phyloP scores from a whole-genome alignment of 2,329 filamentous ascomycete species.

The Paraphaeosphaeria sporulosa region DNA sequence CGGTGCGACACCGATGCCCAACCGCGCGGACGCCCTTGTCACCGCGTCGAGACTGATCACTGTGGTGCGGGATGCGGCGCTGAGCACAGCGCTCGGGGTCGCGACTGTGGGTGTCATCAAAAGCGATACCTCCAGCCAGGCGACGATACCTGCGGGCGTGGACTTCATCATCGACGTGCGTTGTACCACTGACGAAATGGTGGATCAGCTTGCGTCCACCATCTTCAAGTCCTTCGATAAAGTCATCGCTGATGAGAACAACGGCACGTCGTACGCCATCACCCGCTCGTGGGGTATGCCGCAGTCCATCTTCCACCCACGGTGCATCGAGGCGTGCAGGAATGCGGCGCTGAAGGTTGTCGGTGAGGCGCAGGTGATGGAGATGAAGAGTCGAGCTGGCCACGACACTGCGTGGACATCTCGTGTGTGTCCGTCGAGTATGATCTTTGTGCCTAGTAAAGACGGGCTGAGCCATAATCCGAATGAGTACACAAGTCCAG shows the following conservation, averaged over 20 bases:
- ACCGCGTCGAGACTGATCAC: slow-evolving; percentile 37
- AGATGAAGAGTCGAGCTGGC: slow-evolving; percentile 36
- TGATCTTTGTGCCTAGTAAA: slow-evolving; percentile 56
- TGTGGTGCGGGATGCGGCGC: slow-evolving; percentile 33
- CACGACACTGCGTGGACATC: slow-evolving; percentile 40
- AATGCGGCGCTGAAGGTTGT: slow-evolving; percentile 28
- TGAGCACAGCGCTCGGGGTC: slow-evolving; percentile 29
- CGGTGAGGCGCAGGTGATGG: slow-evolving; percentile 29
- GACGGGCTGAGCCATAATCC: slow-evolving; percentile 56
- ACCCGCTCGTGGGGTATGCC: slow-evolving; percentile 37
- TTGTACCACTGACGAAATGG: slow-evolving; percentile 35
- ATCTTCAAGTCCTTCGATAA: slow-evolving; percentile 33
- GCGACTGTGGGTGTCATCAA: slow-evolving; percentile 40
- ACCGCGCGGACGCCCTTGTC: slow-evolving; percentile 57
- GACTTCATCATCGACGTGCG: slow-evolving; percentile 40
- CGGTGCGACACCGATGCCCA: slow-evolving; percentile 72
- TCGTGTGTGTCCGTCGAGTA: slow-evolving; percentile 42
- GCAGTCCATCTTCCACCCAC: slow-evolving; percentile 31
- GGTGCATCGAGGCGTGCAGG: slow-evolving; percentile 32
- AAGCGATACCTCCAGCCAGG: slow-evolving; percentile 38
- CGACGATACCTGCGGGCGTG: slow-evolving; percentile 38
- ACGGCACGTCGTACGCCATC: slow-evolving; percentile 31
- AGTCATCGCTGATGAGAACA: slow-evolving; percentile 29
- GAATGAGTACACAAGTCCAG: slow-evolving; percentile 51
- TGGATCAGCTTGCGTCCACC: slow-evolving; percentile 29